Base-by-base conservation (phyloP, 1,139 yeast genomes). In the Saccharomycopsis hybrid region DNA sequence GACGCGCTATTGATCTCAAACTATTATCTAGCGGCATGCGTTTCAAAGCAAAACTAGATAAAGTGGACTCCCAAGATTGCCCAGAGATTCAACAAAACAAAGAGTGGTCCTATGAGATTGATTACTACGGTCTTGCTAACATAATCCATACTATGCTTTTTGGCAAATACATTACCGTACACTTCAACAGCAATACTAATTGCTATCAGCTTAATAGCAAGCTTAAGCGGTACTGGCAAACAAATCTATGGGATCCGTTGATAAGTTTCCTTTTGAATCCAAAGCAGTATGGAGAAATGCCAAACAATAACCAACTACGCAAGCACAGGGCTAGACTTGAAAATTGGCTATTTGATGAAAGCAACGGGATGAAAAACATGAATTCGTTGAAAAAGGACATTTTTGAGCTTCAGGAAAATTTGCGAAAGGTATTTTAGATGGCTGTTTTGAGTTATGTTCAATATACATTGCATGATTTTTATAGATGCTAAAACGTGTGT, bases 81-180 rank as follows among this genome's bases (percentile, higher is more conserved):
- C 78, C 80, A 2, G 87, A 84, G 59, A 81, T 86, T 83, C 71
- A 80, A 51, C 67, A 74, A 2, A 71, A 76, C 2, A 61, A 71
- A 46, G 74, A 85, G 0, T 90, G 96, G 96, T 76, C 79, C 2
- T 87, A 75, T 60, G 90, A 89, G 60, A 82, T 85, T 2, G 97
- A 90, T 65, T 88, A 88, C 62, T 85, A 77, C 62, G 97, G 96
- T 0, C 57, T 87, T 30, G 97, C 96, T 0, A 77, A 83, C 35
- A 77, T 85, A 0, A 68, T 87, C 1, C 94, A 89, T 60, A 74
- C 83, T 0, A 65, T 90, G 69, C 69, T 90, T 41, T 85, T 80
- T 66, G 90, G 92, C 0, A 71, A 72, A 37, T 74, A 76, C 53
- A 80, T 89, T 32, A 77, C 76, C 7, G 56, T 60, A 35, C 42